Conservation (phyloP, 2,329 filamentous ascomycete genomes). For the Cladosporium sp. region DNA sequence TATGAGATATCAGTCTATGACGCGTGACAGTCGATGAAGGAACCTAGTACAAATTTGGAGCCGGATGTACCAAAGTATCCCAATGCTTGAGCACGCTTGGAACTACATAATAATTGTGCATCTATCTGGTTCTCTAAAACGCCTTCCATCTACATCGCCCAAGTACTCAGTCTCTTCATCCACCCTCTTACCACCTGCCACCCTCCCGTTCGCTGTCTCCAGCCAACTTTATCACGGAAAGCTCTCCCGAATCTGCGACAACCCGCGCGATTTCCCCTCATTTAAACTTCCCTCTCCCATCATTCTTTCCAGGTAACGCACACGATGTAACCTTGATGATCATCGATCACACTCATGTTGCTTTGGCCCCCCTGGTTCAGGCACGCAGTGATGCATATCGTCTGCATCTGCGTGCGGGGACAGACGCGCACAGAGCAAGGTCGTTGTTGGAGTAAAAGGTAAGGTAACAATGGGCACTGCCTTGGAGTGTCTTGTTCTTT, state of each 20-base stretch:
- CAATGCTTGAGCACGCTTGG: neutral
- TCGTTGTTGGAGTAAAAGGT: neutral
- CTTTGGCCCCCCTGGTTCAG: neutral
- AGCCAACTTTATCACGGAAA: conserved; percentile 7
- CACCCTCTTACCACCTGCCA: neutral
- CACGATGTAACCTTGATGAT: conserved; percentile 20
- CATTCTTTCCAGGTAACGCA: neutral
- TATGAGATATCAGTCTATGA: conserved; percentile 6
- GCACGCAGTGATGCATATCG: conserved; percentile 3
- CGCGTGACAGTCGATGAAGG: neutral
- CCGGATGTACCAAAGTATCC: neutral
- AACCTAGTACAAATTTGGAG: neutral
- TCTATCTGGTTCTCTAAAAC: neutral
- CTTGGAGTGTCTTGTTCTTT: neutral
- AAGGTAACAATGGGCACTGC: neutral
- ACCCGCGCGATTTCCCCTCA: conserved; percentile 8
- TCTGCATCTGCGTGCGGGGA: conserved; percentile 13
- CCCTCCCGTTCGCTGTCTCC: neutral
- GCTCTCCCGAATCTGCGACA: neutral
- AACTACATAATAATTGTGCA: neutral
- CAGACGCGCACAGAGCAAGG: neutral
- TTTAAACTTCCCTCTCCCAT: neutral
- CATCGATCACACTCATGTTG: neutral
- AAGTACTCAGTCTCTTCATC: neutral
- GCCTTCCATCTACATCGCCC: neutral